phyloP scores from a whole-genome alignment of 805 yeast species.

The Limtongia smithiae region DNA sequence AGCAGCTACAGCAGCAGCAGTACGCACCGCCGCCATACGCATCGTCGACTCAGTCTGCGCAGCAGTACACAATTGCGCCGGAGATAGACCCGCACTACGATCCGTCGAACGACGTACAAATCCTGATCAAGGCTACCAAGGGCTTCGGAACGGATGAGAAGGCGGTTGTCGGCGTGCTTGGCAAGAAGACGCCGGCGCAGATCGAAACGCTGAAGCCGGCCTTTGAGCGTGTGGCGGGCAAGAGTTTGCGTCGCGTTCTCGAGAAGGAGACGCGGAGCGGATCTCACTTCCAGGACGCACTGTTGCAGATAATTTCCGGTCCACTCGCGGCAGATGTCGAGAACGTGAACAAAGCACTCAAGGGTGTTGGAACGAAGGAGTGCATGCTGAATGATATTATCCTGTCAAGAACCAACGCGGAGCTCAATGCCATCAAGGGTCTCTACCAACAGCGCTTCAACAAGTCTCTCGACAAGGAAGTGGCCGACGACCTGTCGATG shows the following conservation, averaged over 20 bases:
- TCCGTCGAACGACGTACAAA: slow-evolving; percentile 25
- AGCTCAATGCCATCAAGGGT: slow-evolving; percentile 26
- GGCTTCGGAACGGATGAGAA: slow-evolving; percentile 32
- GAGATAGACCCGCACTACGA: slow-evolving; percentile 22
- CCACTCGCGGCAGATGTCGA: slow-evolving; percentile 29
- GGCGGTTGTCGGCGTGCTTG: slow-evolving; percentile 23
- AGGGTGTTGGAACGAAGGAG: slow-evolving; percentile 30
- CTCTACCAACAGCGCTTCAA: slow-evolving; percentile 23
- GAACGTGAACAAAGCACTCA: slow-evolving; percentile 22
- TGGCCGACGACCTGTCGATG: slow-evolving; percentile 28
- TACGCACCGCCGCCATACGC: slow-evolving; percentile 7
- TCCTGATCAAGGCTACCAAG: slow-evolving; percentile 27
- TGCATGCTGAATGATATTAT: slow-evolving; percentile 28
- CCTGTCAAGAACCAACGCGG: slow-evolving; percentile 26
- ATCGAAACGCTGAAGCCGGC: slow-evolving; percentile 21
- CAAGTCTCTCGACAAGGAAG: slow-evolving; percentile 20
- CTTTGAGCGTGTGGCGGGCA: slow-evolving; percentile 20
- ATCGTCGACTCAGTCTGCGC: background rate
- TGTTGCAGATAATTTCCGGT: slow-evolving; percentile 23
- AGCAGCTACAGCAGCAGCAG: slow-evolving; percentile 8
- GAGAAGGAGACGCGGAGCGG: slow-evolving; percentile 27
- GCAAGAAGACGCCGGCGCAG: slow-evolving; percentile 23
- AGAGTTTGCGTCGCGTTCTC: slow-evolving; percentile 22
- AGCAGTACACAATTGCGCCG: background rate
- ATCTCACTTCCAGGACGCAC: slow-evolving; percentile 24